Evolutionary conservation across 106 monocot genomes (phyloP), one percentile per base, ranked within the genome.

Genomic region (Amphibolis antarctica): DNA sequence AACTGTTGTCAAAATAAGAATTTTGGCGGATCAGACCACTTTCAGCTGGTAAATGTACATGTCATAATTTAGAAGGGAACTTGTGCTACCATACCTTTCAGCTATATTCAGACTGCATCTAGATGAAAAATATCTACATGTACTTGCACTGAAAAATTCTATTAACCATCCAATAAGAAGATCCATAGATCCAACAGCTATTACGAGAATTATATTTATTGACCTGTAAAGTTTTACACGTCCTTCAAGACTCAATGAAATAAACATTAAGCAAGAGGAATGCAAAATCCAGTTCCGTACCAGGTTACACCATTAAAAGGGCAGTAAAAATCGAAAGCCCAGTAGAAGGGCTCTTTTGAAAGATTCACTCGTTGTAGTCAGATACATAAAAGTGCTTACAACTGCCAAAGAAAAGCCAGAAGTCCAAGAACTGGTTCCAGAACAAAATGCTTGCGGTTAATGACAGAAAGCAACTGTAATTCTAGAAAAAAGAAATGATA

Each of bases 321-420:
- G 96, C 96, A 10, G 96, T 96, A 53, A 96, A 50, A 55, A 96
- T 86, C 5, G 82, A 75, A 55, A 85, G 74, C 36, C 62, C 64
- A 23, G 83, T 82, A 84, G 89, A 42, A 96, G 84, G 22, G 86
- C 86, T 67, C 96, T 73, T 71, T 96, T 96, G 59, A 78, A 76
- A 66, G 84, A 50, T 64, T 96, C 96, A 54, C 70, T 72, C 23
- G 87, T 84, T 20, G 84, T 70, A 28, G 90, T 74, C 86, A 90
- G 81, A 66, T 76, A 96, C 20, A 96, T 66, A 51, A 86, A 96
- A 52, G 96, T 96, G 74, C 96, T 84, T 59, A 80, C 80, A 23
- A 90, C 90, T 74, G 96, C 96, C 96, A 69, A 96, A 96, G 56
- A 90, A 90, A 63, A 96, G 86, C 96, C 96, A 96, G 42, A 96